Percentiles rank a stretch among this genome's conserved stretches.
Conservation (phyloP, 306 rosid genomes). For the Inga leiocalycina region DNA sequence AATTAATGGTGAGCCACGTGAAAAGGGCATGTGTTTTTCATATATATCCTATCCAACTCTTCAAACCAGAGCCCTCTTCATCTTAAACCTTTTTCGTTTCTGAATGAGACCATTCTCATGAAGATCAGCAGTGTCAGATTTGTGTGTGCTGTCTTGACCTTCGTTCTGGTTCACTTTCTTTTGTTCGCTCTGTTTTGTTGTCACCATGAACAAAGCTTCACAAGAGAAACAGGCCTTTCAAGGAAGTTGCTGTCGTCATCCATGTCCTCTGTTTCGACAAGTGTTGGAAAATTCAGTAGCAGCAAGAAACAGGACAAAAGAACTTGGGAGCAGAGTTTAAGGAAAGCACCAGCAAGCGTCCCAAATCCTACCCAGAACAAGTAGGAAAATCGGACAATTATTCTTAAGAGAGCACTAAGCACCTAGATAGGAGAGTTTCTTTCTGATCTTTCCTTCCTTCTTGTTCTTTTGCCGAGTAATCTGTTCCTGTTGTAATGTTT, state of each 20-base stretch:
- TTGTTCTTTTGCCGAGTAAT: background rate
- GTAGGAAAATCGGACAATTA: conserved; percentile 28
- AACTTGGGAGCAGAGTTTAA: conserved; percentile 54
- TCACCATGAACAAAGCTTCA: conserved; percentile 33
- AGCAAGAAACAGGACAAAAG: conserved; percentile 47
- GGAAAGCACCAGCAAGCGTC: conserved; percentile 48
- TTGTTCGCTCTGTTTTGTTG: conserved; percentile 38
- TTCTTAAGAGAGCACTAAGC: background rate
- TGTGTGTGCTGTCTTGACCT: conserved; percentile 40
- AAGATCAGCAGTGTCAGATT: conserved; percentile 39
- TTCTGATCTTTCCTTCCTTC: background rate
- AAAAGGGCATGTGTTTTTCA: conserved; percentile 36
- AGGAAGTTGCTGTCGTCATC: conserved; percentile 50
- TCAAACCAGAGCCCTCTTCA: background rate
- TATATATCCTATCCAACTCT: conserved; percentile 41
- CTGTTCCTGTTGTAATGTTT: conserved; percentile 2
- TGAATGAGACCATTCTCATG: conserved; percentile 33
- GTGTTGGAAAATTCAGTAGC: conserved; percentile 20
- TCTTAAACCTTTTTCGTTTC: conserved; percentile 31
- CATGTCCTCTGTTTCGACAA: conserved; percentile 34
- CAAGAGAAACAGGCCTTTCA: conserved; percentile 33
- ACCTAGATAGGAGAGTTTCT: background rate
- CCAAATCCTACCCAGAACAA: conserved; percentile 61
- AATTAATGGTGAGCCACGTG: conserved; percentile 53
- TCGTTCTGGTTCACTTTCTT: conserved; percentile 42